Evolutionary conservation across 371 early-diverging fungal genomes (phyloP).

Genomic region (Nematocida ausubeli): DNA sequence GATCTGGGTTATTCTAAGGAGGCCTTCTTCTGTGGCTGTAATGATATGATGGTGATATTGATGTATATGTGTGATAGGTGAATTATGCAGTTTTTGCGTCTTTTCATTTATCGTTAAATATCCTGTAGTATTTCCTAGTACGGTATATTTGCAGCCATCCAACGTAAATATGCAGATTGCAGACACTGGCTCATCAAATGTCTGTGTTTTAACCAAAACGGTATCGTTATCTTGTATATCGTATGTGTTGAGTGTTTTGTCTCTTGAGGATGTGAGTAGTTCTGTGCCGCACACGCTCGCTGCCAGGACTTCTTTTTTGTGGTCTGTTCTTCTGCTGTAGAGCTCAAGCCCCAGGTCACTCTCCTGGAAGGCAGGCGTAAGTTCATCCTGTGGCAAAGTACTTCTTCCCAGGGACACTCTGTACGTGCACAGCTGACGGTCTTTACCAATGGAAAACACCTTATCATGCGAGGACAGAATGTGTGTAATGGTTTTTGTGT

Average conservation of each 20-base stretch:
- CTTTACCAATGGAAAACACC: constrained; percentile 16
- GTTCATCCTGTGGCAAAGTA: neutral
- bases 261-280: constrained; percentile 19
- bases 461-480: neutral
- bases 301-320: constrained; percentile 29
- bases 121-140: neutral
- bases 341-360: neutral
- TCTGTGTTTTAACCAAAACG: neutral
- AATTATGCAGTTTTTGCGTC: neutral
- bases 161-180: neutral
- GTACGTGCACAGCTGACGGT: constrained; percentile 6
- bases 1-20: neutral
- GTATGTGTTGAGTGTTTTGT: constrained; percentile 24
- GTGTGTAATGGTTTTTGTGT: constrained; percentile 20
- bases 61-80: neutral
- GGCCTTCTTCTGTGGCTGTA: neutral
- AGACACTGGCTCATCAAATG: neutral
- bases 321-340: constrained; percentile 21
- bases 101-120: neutral
- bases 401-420: neutral
- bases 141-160: neutral
- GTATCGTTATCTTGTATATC: neutral
- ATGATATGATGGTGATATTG: neutral
- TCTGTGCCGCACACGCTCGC: neutral
- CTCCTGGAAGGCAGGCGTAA: neutral